Evolutionary conservation across 345 rosid species (phyloP).

Genomic region (Citrus unshiu): DNA sequence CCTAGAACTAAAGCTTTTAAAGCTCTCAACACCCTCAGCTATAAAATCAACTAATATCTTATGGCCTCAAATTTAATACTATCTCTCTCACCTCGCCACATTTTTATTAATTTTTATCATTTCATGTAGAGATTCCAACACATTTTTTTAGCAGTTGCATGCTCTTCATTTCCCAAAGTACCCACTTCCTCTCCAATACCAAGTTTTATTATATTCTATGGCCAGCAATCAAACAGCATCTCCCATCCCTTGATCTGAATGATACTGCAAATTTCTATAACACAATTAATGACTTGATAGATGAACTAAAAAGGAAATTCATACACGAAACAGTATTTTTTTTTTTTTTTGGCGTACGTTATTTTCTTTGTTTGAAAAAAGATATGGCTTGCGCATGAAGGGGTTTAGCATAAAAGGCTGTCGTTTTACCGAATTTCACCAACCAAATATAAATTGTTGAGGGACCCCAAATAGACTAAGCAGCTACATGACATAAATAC

Average conservation of each 20-base stretch:
- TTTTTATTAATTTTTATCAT: not conserved
- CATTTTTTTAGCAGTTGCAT: not conserved
- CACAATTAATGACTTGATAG: not conserved
- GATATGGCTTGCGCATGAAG: not conserved
- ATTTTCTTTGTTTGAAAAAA: conserved; percentile 13
- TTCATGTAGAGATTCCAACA: not conserved
- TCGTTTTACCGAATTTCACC: conserved; percentile 29
- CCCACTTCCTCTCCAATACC: not conserved
- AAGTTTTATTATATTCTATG: not conserved
- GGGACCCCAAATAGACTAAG: conserved; percentile 37
- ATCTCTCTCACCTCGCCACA: not conserved
- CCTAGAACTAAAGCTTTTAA: conserved; percentile 27
- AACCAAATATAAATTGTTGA: conserved; percentile 33
- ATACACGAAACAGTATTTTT: not conserved
- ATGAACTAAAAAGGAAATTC: not conserved
- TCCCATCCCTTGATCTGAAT: not conserved
- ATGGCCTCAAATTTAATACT: conserved; percentile 18
- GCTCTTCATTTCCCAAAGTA: conserved; percentile 4
- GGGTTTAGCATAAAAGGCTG: not conserved
- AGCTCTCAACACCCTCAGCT: conserved; percentile 41
- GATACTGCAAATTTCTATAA: not conserved
- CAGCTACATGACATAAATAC: conserved; percentile 30
- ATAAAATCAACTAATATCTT: conserved; percentile 19
- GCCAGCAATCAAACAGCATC: not conserved
- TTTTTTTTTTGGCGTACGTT: not conserved